Conservation (phyloP, 2,329 filamentous ascomycete species). For the Diaporthe citriasiana region DNA sequence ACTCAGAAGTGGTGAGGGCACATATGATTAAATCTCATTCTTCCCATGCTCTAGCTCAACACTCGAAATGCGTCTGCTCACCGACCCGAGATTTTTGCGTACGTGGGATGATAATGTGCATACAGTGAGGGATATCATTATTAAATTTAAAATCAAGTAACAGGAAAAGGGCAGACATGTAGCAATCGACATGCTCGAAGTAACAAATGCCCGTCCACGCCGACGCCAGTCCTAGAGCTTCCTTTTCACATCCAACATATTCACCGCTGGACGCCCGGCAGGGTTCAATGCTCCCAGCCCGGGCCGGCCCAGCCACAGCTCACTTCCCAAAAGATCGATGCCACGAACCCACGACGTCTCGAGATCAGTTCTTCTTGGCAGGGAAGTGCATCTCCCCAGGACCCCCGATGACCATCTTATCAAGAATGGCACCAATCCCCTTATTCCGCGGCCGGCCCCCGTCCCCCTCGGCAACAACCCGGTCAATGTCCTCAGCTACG, state of each 20-base stretch:
- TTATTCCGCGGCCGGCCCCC: constrained; percentile 55
- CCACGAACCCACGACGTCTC: too few relatives aligned
- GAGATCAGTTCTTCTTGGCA: constrained; percentile 30
- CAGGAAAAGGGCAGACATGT: too few relatives aligned
- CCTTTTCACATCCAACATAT: not conserved
- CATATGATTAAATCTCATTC: not conserved
- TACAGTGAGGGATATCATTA: constrained; percentile 32
- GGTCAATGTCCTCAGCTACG: constrained; percentile 75
- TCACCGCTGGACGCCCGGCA: not conserved
- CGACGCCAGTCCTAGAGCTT: not conserved
- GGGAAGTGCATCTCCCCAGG: constrained; percentile 40
- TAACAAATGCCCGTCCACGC: not conserved
- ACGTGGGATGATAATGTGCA: not conserved
- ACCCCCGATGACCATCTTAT: constrained; percentile 68
- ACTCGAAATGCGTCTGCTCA: not conserved
- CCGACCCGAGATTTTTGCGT: not conserved
- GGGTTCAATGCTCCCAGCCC: not conserved
- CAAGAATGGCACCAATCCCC: constrained; percentile 76
- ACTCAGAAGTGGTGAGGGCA: not conserved
- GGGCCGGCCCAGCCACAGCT: not conserved
- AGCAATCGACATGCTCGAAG: not conserved
- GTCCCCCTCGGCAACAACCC: constrained; percentile 60
- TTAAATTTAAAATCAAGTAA: not conserved
- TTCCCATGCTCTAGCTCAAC: not conserved
- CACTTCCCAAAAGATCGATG: not conserved